Evolutionary conservation across 2,329 filamentous ascomycete species (phyloP).

Genomic region (Aspergillus sp.): DNA sequence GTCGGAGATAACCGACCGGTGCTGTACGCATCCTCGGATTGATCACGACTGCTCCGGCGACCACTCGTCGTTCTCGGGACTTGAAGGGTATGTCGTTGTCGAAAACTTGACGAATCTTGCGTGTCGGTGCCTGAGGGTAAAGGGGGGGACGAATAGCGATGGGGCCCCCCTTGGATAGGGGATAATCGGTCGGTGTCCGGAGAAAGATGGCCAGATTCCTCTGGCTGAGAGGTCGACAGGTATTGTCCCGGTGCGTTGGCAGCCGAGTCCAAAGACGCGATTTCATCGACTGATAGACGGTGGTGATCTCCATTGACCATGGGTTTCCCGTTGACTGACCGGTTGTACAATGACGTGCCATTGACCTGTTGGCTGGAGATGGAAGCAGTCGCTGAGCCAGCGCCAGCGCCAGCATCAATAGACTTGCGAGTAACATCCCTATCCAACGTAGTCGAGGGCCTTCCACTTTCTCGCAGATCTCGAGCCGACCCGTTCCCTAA

Average conservation of each 20-base stretch:
- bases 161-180: constrained; percentile 20
- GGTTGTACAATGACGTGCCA: constrained; percentile 16
- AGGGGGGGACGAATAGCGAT: constrained; percentile 38
- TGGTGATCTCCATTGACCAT: constrained; percentile 28
- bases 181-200: constrained; percentile 26
- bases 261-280: constrained; percentile 21
- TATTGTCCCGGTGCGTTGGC: constrained; percentile 23
- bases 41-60: constrained; percentile 62
- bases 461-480: constrained; percentile 27
- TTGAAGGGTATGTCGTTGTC: constrained; percentile 83
- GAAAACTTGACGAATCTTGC: constrained; percentile 57
- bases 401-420: constrained; percentile 22
- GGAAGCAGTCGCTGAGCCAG: constrained; percentile 20
- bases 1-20: constrained; percentile 80
- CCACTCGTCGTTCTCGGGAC: constrained; percentile 67
- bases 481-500: constrained; percentile 28
- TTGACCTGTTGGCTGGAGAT: constrained; percentile 22
- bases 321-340: constrained; percentile 22
- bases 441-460: constrained; percentile 24
- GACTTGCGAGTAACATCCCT: constrained; percentile 19
- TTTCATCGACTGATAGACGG: constrained; percentile 27
- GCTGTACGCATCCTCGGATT: constrained; percentile 57
- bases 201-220: constrained; percentile 26
- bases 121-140: constrained; percentile 56
- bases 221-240: constrained; percentile 29